Evolutionary conservation across 2,329 filamentous ascomycete genomes (phyloP).

Genomic region (Aurifilum marmelostoma): DNA sequence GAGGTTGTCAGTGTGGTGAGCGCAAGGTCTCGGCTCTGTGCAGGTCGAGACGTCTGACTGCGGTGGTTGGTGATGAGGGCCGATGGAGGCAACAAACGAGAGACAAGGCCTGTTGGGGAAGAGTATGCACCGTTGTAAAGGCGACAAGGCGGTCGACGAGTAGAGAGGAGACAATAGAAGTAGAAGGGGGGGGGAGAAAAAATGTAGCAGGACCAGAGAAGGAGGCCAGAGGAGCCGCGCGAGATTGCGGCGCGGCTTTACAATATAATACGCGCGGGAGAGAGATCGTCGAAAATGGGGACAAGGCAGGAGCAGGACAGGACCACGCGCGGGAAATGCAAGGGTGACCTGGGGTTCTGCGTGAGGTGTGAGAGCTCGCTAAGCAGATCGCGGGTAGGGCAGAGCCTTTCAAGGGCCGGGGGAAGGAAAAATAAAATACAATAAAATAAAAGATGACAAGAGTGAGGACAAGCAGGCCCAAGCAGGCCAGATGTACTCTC

Average conservation of each 20-base stretch:
- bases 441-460: conserved; percentile 8
- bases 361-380: conserved; percentile 3
- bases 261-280: conserved; percentile 14
- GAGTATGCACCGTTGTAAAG: not conserved
- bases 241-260: conserved; percentile 16
- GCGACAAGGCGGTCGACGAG: not conserved
- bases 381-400: conserved; percentile 11
- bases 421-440: conserved; percentile 1
- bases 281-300: conserved; percentile 4
- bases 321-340: conserved; percentile 1
- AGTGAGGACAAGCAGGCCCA: not conserved
- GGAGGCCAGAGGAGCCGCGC: conserved; percentile 9
- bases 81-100: conserved; percentile 11
- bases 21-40: not conserved
- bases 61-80: not conserved
- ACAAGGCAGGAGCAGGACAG: not conserved
- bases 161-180: not conserved
- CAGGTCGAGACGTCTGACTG: not conserved
- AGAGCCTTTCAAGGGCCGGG: conserved; percentile 1
- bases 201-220: not conserved
- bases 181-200: not conserved
- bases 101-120: conserved; percentile 13
- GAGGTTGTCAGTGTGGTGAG: conserved; percentile 8
- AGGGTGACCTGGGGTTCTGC: not conserved
- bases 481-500: conserved; percentile 15